Evolutionary conservation across 1,284 basidiomycete species (phyloP).

Genomic region (Melampsora americana): DNA sequence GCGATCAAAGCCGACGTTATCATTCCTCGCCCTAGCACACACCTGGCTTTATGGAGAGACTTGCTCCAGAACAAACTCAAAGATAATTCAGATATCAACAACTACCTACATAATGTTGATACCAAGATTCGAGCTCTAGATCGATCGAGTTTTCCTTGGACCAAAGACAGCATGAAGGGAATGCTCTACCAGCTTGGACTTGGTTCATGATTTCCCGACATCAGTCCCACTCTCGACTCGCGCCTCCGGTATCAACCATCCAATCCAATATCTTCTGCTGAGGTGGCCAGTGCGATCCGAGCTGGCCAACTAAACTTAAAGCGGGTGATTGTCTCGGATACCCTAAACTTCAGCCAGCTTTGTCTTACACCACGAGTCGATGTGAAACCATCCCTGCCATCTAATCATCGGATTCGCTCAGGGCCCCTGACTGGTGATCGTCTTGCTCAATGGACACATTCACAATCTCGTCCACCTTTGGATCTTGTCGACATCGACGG

Average conservation of each 20-base stretch:
- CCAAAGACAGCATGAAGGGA: background rate
- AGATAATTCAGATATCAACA: background rate
- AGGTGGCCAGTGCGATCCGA: background rate
- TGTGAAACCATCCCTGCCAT: too few species aligned
- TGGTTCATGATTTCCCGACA: background rate
- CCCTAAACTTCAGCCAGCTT: too few species aligned
- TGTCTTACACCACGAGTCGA: too few species aligned
- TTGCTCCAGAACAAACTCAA: background rate
- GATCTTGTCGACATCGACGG: too few species aligned
- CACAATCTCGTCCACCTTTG: too few species aligned
- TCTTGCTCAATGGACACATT: too few species aligned
- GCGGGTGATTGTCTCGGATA: too few species aligned
- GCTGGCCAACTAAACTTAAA: too few species aligned
- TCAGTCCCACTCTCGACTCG: background rate
- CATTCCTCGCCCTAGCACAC: background rate
- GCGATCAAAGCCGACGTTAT: background rate
- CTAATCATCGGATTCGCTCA: too few species aligned
- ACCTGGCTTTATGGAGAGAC: background rate
- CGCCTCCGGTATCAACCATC: background rate
- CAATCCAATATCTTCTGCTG: background rate
- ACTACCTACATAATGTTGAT: background rate
- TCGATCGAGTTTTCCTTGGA: background rate
- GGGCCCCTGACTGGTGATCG: too few species aligned
- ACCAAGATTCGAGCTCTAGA: background rate
- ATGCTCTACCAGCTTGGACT: background rate